Conservation (phyloP, 768 basidiomycete genomes). For the Sarcodon sp. region DNA sequence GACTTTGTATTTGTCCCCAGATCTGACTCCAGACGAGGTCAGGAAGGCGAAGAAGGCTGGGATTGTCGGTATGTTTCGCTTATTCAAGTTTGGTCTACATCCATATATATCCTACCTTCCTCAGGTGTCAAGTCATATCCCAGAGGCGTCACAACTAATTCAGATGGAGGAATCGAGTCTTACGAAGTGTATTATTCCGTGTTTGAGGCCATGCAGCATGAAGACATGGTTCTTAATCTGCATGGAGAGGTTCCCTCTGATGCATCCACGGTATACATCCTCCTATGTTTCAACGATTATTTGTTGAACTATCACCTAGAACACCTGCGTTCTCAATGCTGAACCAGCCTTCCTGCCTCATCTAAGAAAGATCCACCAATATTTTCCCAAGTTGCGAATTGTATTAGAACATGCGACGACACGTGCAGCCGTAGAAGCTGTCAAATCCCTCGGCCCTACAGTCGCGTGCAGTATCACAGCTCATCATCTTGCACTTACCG, state of each 20-base stretch:
- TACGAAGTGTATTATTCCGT: constrained; percentile 90
- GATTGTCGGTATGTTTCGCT: constrained; percentile 36
- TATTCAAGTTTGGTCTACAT: background rate
- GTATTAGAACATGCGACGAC: constrained; percentile 97
- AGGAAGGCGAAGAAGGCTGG: constrained; percentile 79
- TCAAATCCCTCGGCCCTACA: constrained; percentile 63
- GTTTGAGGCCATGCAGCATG: constrained; percentile 89
- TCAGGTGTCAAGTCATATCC: constrained; percentile 92
- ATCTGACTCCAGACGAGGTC: constrained; percentile 84
- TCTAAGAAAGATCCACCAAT: constrained; percentile 62
- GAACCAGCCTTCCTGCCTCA: constrained; percentile 86
- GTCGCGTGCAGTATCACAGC: constrained; percentile 97
- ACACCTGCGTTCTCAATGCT: constrained; percentile 88
- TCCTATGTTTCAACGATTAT: background rate
- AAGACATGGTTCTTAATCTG: constrained; percentile 88
- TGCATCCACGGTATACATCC: constrained; percentile 31
- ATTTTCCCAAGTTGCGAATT: constrained; percentile 85
- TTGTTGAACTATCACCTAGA: constrained; percentile 26
- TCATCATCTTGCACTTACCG: constrained; percentile 87
- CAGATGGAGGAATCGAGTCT: constrained; percentile 90
- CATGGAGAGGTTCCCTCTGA: constrained; percentile 98
- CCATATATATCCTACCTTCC: background rate
- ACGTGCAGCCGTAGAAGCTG: constrained; percentile 77
- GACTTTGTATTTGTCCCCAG: constrained; percentile 91
- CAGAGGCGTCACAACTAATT: constrained; percentile 94